A percentile compares a stretch with the other conserved stretches of the same genome.
Evolutionary conservation across 176 grass and related monocot genomes (phyloP).

Genomic region (Aegilops sharonensis): DNA sequence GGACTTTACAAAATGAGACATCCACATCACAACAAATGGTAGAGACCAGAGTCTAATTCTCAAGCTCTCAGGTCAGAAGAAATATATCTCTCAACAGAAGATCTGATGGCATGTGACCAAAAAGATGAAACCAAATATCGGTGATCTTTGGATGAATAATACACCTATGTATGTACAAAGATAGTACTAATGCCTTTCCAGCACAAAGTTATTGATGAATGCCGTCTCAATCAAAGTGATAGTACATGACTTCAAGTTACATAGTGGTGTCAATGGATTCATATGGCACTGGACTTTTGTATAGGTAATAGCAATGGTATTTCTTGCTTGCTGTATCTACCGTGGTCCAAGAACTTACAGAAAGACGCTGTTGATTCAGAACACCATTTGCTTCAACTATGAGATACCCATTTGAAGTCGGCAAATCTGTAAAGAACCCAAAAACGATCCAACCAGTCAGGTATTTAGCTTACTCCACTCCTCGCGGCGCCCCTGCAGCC

Average conservation of each 20-base stretch:
- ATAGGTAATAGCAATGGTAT: neutral
- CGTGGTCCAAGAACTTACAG: slow-evolving; percentile 55
- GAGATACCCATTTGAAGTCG: slow-evolving; percentile 86
- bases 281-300: slow-evolving; percentile 14
- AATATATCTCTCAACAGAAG: neutral
- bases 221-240: neutral
- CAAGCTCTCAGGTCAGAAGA: slow-evolving; percentile 15
- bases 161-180: neutral
- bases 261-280: neutral
- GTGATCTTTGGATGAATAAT: neutral
- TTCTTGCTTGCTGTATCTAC: neutral
- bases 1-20: slow-evolving; percentile 16
- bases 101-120: neutral
- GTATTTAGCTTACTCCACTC: neutral
- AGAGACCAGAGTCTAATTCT: neutral
- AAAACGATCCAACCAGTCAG: neutral
- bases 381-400: slow-evolving; percentile 98
- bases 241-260: neutral
- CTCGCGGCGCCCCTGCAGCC: no score
- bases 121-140: neutral
- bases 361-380: slow-evolving; percentile 92
- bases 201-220: slow-evolving; percentile 5
- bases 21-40: slow-evolving; percentile 7
- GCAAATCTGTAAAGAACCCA: slow-evolving; percentile 53
- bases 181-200: slow-evolving; percentile 4